Percentiles rank a stretch among this genome's conserved stretches.
Conservation (phyloP, 1,284 basidiomycete genomes). For the Apiotrichum brassicae region DNA sequence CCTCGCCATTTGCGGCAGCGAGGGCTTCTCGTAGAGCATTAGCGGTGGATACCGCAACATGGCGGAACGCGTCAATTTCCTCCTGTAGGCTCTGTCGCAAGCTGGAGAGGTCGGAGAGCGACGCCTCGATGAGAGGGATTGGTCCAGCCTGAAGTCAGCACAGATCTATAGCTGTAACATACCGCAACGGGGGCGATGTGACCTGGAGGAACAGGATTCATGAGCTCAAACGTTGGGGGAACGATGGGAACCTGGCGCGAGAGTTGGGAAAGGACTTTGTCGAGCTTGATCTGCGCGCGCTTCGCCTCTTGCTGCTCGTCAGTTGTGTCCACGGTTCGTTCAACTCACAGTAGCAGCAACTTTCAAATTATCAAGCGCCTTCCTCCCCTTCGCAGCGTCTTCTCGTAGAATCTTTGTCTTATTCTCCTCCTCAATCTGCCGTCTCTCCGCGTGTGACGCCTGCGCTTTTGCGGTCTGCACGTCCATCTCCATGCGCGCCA, state of each 20-base stretch:
- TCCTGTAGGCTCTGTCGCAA: conserved; percentile 60
- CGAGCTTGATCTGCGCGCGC: conserved; percentile 67
- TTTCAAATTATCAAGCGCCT: conserved; percentile 41
- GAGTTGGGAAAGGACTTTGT: conserved; percentile 70
- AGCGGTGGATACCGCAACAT: conserved; percentile 60
- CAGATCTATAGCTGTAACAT: conserved; percentile 14
- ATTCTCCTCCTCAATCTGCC: conserved; percentile 53
- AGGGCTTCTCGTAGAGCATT: conserved; percentile 61
- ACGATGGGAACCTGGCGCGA: conserved; percentile 47
- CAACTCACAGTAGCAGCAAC: conserved; percentile 41
- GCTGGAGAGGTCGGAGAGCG: conserved; percentile 66
- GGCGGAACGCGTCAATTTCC: conserved; percentile 64
- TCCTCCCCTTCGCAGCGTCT: conserved; percentile 34
- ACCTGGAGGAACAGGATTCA: conserved; percentile 39
- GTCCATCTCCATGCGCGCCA: conserved; percentile 50
- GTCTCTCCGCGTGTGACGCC: conserved; percentile 50
- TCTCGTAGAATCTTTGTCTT: conserved; percentile 53
- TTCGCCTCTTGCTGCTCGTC: conserved; percentile 59
- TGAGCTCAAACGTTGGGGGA: conserved; percentile 33
- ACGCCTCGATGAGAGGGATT: conserved; percentile 59
- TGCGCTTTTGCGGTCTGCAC: conserved; percentile 58
- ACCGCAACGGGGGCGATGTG: conserved; percentile 24
- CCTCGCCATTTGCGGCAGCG: conserved; percentile 13
- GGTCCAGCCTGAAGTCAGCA: conserved; percentile 12
- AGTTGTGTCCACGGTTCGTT: not conserved